Base-by-base conservation (phyloP, 345 rosid genomes). In the Turnera subulata region DNA sequence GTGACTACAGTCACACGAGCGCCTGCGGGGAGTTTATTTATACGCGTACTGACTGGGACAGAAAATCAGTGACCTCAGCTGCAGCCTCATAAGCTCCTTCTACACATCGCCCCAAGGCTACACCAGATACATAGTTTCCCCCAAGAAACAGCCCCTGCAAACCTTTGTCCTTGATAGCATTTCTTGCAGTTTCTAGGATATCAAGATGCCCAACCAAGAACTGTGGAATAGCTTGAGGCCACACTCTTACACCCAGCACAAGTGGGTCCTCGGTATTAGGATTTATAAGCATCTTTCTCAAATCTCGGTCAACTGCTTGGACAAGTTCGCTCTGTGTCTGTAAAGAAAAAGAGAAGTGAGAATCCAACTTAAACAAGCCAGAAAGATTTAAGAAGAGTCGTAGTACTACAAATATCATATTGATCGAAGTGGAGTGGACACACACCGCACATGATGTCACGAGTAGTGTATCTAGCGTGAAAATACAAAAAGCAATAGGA, bases 181-280 rank as follows among this genome's bases (percentile, higher is more conserved):
- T 46, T 79, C 82, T 84, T 58, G 89, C 88, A 1, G 76, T 38
- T 56, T 84, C 89, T 20, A 89, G 78, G 61, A 76, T 60, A 65
- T 82, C 95, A 26, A 86, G 65, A 71, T 92, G 97, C 63, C 97
- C 99, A 16, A 86, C 76, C 73, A 83, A 69, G 68, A 93, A 93
- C 67, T 93, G 94, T 16, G 99, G 97, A 69, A 89, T 93, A 69
- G 99, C 96, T 76, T 80, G 89, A 29, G 89, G 94, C 96, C 97
- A 93, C 12, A 85, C 83, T 61, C 80, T 80, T 35, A 85, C 94
- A 26, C 97, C 96, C 32, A 86, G 67, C 37, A 52, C 69, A 33
- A 83, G 53, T 42, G 99, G 99, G 24, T 86, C 96, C 72, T 71
- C 78, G 1, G 97, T 83, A 54, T 59, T 75, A 8, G 88, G 88